Evolutionary conservation across 495 filamentous ascomycete genomes (phyloP).

Genomic region (Trichocladium uniseriatum): DNA sequence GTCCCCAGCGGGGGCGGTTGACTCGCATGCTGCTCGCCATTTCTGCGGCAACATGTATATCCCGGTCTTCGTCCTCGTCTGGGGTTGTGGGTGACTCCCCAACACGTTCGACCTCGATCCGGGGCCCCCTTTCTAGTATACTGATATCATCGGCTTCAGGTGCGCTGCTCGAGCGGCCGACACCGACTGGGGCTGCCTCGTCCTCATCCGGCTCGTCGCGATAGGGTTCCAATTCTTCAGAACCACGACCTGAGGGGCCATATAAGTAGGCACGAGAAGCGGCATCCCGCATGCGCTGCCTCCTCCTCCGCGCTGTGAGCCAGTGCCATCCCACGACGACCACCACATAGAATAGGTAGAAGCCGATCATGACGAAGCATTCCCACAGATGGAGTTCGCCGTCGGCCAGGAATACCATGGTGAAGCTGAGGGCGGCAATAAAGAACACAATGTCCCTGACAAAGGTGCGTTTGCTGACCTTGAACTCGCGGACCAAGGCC

Average conservation of each 20-base stretch:
- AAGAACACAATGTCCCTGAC: constrained; percentile 93
- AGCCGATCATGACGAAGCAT: constrained; percentile 78
- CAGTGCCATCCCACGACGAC: constrained; percentile 92
- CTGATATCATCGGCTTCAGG: constrained; percentile 55
- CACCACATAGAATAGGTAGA: constrained; percentile 85
- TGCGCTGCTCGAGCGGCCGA: constrained; percentile 35
- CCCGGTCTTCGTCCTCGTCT: constrained; percentile 62
- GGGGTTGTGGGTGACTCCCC: constrained; percentile 46
- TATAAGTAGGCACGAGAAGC: constrained; percentile 66
- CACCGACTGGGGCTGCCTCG: constrained; percentile 40
- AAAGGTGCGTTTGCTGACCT: constrained; percentile 78
- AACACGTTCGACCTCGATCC: constrained; percentile 42
- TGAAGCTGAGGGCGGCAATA: constrained; percentile 76
- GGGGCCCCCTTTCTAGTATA: constrained; percentile 54
- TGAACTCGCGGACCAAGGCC: constrained; percentile 89
- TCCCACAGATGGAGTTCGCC: constrained; percentile 82
- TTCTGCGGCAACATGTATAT: constrained; percentile 65
- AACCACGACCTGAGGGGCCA: constrained; percentile 37
- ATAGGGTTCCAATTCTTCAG: constrained; percentile 57
- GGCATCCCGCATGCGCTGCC: constrained; percentile 51
- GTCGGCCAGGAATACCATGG: constrained; percentile 79
- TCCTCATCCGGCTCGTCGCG: constrained; percentile 55
- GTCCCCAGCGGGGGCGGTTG: constrained; percentile 55
- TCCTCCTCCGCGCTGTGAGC: constrained; percentile 54
- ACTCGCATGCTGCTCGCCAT: constrained; percentile 91